phyloP scores from a whole-genome alignment of 202 grass and related monocot genomes.

The Setaria viridis region DNA sequence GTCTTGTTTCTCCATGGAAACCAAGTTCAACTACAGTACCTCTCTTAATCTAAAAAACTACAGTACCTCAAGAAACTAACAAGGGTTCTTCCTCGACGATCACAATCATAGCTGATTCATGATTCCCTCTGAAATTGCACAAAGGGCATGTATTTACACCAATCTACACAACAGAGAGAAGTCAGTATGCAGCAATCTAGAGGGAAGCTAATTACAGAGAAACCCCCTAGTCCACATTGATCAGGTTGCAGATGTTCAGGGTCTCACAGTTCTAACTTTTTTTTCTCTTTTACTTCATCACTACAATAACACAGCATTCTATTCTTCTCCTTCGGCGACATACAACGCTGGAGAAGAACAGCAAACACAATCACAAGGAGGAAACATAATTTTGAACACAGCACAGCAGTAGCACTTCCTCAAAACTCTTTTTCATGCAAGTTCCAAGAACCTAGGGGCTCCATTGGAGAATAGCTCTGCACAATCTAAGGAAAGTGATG shows the following conservation, averaged over 20 bases:
- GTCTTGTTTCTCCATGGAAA: neutral
- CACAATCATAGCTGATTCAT: neutral
- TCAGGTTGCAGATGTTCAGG: constrained; percentile 11
- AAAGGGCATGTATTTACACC: neutral
- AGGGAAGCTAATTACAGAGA: constrained; percentile 49
- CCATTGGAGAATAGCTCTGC: constrained; percentile 56
- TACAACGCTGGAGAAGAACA: constrained; percentile 38
- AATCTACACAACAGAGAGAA: neutral
- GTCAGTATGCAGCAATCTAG: constrained; percentile 27
- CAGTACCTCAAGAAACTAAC: neutral
- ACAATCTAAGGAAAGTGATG: constrained; percentile 37
- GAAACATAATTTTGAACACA: constrained; percentile 23
- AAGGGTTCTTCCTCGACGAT: neutral
- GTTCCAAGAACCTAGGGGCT: constrained; percentile 51
- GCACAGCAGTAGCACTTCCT: constrained; percentile 41
- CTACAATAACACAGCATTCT: constrained; percentile 40
- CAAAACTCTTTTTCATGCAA: constrained; percentile 37
- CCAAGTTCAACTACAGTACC: neutral
- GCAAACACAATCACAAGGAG: constrained; percentile 34
- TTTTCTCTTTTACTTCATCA: constrained; percentile 16
- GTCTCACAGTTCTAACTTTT: constrained; percentile 11
- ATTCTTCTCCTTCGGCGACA: constrained; percentile 3
- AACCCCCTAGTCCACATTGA: constrained; percentile 10
- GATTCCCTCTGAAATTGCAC: neutral
- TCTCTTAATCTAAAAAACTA: too few relatives aligned